A percentile compares a stretch with the other conserved stretches of the same genome.
Conservation (phyloP, 2,329 filamentous ascomycete genomes). For the Chaetomium globosum region DNA sequence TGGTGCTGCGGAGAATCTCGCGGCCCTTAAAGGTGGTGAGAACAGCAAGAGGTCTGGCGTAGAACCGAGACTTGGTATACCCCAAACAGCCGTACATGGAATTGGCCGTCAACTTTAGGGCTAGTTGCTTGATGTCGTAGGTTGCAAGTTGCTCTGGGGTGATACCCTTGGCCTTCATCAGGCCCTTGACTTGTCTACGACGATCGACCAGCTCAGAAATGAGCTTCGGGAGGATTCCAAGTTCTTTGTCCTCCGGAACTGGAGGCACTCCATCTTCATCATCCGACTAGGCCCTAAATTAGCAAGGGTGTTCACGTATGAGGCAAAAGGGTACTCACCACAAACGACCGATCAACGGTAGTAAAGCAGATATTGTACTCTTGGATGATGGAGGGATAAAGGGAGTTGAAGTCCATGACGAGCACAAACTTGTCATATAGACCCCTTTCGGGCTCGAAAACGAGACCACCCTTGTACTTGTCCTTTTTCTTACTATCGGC, state of each 20-base stretch:
- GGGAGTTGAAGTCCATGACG: slow-evolving; percentile 99
- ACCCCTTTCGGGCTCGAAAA: slow-evolving; percentile 96
- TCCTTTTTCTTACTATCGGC: slow-evolving; percentile 90
- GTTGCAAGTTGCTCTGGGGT: slow-evolving; percentile 84
- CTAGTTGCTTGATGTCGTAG: slow-evolving; percentile 98
- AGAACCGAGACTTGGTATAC: slow-evolving; percentile 96
- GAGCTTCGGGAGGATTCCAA: slow-evolving; percentile 84
- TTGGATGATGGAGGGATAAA: slow-evolving; percentile 98
- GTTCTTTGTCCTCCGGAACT: slow-evolving; percentile 74
- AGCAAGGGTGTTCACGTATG: background rate
- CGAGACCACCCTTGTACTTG: slow-evolving; percentile 97
- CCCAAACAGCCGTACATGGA: slow-evolving; percentile 99
- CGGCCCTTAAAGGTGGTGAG: slow-evolving; percentile 96
- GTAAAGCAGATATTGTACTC: slow-evolving; percentile 99
- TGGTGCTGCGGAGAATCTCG: slow-evolving; percentile 94
- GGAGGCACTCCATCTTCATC: slow-evolving; percentile 89
- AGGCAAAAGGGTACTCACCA: slow-evolving; percentile 57
- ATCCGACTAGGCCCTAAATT: slow-evolving; percentile 54
- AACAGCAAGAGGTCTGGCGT: slow-evolving; percentile 90
- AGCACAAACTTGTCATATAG: slow-evolving; percentile 97
- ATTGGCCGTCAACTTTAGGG: slow-evolving; percentile 95
- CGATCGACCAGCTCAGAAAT: slow-evolving; percentile 90
- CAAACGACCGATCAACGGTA: slow-evolving; percentile 77
- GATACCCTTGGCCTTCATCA: slow-evolving; percentile 93
- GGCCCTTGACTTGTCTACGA: slow-evolving; percentile 86